Base-by-base conservation (phyloP, 108 stramenopile species). In the Nannochloropsis gaditana region DNA sequence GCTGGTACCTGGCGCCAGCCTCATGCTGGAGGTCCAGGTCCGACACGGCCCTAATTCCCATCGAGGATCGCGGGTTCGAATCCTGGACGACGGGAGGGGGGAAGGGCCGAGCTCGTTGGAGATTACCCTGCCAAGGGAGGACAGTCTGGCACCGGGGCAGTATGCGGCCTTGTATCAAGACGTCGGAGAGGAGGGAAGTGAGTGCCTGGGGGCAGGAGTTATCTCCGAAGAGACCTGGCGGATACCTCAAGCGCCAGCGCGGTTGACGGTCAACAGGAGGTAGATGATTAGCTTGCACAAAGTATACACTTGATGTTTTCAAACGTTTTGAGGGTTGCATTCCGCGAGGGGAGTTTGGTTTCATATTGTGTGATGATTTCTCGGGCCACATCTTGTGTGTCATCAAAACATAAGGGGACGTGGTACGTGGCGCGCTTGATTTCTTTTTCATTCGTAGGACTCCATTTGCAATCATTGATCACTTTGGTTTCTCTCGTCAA, bases 141-240 rank as follows among this genome's bases (percentile, higher is more conserved):
- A 73, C n/a, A 73, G 59, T 73, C 91, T 97, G 42, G 97, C 97
- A 9, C 96, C 97, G 11, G 97, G 97, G 5, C 97, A 97, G 90
- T 97, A 93, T 85, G 94, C 94, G 47, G 96, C 95, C 9, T 96
- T 97, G 86, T 97, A 97, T 89, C 83, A 81, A 44, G 45, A 73
- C 8, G 59, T n/a, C 19, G 59, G 80, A 21, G 91, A 92, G n/a
- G 92, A 89, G n/a, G 93, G 85, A 31, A 82, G 21, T 44, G 95
- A 95, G 85, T 96, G 97, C 92, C 81, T 96, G 42, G 97, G 96
- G 6, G 90, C 94, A 5, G 96, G 94, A 41, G 92, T 96, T 17
- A 97, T 97, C 41, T 94, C 94, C 45, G 95, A 96, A 86, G 86
- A 84, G 45, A 93, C 93, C 82, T 96, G 94, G 94, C 59, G 59